Base-by-base conservation (phyloP, 169 alveolate genomes). In the Cytauxzoon felis region DNA sequence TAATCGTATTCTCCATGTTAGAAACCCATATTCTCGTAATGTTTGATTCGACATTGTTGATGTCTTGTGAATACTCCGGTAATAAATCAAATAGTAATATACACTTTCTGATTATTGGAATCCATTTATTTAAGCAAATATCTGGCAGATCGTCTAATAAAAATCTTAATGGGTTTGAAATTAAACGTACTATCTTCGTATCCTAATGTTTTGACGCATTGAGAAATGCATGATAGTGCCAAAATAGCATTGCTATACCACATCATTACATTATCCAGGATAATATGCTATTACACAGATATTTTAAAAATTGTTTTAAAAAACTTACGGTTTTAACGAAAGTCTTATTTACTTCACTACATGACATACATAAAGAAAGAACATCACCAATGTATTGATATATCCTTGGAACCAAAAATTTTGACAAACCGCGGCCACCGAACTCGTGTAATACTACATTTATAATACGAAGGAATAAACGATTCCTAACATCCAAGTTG, bases 381-480 rank as follows among this genome's bases (percentile, higher is more conserved):
- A 72, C 48, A 18, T 65, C 18, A 19, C 63, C 58, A 38, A 72
- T 27, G 29, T 41, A 30, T 40, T 72, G 78, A 49, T 61, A 72
- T 7, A 72, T 60, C 5, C 82, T 65, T 1, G 82, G 70, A 13
- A 56, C 32, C 40, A 72, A 52, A 26, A 61, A 61, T 24, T 72
- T 61, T 16, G 82, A 53, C 11, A 69, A 68, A 7, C 82, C 82
- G 18, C 41, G 34, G 19, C 36, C 42, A 23, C 82, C 82, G 34
- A 62, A 72, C 38, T 72, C 76, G 33, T 18, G 3, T 48, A 72
- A 49, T 16, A 78, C 18, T 36, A 70, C 36, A 27, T 54, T 21
- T n/a, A 54, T 24, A 6, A 72, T 33, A 18, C 70, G 57, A 59
- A 72, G 38, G 24, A 72, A 26, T 6, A 59, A 52, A 13, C 82